Base-by-base conservation (phyloP, 495 filamentous ascomycete genomes). In the Neohortaea acidophila region DNA sequence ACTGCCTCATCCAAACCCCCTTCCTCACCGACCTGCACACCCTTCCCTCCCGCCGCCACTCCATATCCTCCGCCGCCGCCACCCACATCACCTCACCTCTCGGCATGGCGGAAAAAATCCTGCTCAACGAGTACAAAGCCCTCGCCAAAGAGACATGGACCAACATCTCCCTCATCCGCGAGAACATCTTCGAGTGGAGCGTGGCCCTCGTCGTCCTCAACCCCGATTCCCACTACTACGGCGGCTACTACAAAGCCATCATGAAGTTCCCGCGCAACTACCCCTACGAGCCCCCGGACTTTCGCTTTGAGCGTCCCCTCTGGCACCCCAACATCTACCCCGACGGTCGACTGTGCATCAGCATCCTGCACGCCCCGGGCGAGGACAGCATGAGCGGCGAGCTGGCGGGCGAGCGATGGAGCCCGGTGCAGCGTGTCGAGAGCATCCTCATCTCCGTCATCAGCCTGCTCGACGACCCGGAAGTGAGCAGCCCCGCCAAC, bases 251-350 rank as follows among this genome's bases (percentile, higher is more conserved):
- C 63, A 80, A 79, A 57, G 83, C 82, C 29, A 68, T 72, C 33
- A 89, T 97, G 79, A 73, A 67, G 12, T 96, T 97, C 52, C 77
- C 82, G 17, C 62, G 72, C 39, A 83, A 93, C 51, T 97, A 96
- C 64, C 89, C 89, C 1, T 92, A 81, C 58, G 63, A 69, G 21
- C 89, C 89, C n/a, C 51, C 50, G 59, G 80, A 79, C 53, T 97
- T 97, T 63, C 74, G 76, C 35, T 94, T 97, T 66, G 53, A 71
- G 12, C 68, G 75, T 7, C 81, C 85, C 17, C 68, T 86, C 31
- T 84, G 77, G 59, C 89, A 97, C 59, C 89, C 89, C 4, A 97
- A 97, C 55, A 75, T 97, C 56, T 94, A 94, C 59, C 57, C 69
- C 6, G 81, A 93, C 57, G 89, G 89, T 48, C 77, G 76, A 38